phyloP scores from a whole-genome alignment of 106 monocot genomes.

The Phalaenopsis aphrodite region DNA sequence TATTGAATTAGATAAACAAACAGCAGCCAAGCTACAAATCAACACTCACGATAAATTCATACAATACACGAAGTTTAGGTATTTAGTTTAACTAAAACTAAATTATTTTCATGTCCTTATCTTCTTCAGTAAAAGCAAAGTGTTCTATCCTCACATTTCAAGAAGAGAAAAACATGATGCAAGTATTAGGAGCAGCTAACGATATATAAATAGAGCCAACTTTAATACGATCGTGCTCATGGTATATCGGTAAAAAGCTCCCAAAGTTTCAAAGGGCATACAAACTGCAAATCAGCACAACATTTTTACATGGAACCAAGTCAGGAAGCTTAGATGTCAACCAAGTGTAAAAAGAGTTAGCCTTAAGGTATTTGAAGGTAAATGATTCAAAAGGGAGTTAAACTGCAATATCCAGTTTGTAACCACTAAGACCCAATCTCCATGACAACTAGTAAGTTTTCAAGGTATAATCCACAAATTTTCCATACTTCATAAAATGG shows the following conservation, averaged over 20 bases:
- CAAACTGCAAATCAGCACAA: not conserved
- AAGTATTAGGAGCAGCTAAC: not conserved
- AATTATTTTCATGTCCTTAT: too few relatives aligned
- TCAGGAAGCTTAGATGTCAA: not conserved
- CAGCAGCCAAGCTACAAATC: too few relatives aligned
- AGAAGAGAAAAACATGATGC: not conserved
- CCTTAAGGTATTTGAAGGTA: not conserved
- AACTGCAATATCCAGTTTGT: not conserved
- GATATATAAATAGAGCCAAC: not conserved
- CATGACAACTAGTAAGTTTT: not conserved
- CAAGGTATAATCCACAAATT: not conserved
- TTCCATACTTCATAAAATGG: not conserved
- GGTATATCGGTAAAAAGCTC: not conserved
- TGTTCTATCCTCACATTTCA: conserved; percentile 10
- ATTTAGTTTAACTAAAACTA: too few relatives aligned
- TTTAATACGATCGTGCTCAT: not conserved
- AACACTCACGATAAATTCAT: too few relatives aligned
- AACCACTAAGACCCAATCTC: not conserved
- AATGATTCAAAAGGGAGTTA: not conserved
- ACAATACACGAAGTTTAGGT: too few relatives aligned
- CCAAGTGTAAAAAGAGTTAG: not conserved
- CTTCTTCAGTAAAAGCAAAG: too few relatives aligned
- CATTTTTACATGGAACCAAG: not conserved
- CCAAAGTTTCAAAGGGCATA: not conserved
- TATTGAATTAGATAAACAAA: too few relatives aligned